Percentiles rank a stretch among this genome's conserved stretches.
These are phyloP conservation scores for Fusarium pilosicola DNA, from an alignment of 2,329 filamentous ascomycete species.

Conservation along the genomic window DNA sequence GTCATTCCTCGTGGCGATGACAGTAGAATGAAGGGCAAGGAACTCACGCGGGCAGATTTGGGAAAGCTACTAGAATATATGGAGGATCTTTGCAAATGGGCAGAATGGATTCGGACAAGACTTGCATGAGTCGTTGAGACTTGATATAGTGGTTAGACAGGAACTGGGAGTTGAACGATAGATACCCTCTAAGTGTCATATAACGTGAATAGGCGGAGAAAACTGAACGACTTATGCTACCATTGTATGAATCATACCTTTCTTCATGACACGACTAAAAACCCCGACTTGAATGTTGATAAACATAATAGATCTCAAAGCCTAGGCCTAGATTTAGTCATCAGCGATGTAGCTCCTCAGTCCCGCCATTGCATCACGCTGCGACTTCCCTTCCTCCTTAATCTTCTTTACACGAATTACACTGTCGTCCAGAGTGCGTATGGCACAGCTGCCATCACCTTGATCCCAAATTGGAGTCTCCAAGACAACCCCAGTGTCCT, in stretches of 20 bases:
- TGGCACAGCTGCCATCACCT: constrained; percentile 34
- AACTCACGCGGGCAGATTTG: constrained; percentile 54
- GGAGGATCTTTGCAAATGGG: constrained; percentile 64
- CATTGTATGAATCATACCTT: background rate
- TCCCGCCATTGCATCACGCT: constrained; percentile 40
- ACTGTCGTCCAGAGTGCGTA: constrained; percentile 33
- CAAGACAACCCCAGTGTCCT: constrained; percentile 10
- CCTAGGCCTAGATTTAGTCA: background rate
- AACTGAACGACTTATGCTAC: background rate
- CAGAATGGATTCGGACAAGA: constrained; percentile 61
- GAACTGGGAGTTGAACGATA: constrained; percentile 40
- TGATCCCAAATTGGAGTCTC: constrained; percentile 10
- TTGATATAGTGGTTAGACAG: background rate
- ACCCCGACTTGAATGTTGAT: background rate
- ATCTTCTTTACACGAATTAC: constrained; percentile 45
- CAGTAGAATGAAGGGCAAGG: constrained; percentile 48
- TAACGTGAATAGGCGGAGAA: background rate
- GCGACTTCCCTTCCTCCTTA: constrained; percentile 49
- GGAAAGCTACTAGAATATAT: constrained; percentile 59
- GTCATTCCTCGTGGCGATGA: constrained; percentile 42
- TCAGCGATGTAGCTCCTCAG: constrained; percentile 28
- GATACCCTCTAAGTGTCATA: constrained; percentile 39
- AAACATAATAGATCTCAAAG: background rate
- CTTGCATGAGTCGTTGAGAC: constrained; percentile 34
- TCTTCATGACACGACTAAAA: background rate